Percentiles rank a stretch among this genome's conserved stretches.
phyloP scores from a whole-genome alignment of 495 filamentous ascomycete species.

The Penicillium antarcticum region DNA sequence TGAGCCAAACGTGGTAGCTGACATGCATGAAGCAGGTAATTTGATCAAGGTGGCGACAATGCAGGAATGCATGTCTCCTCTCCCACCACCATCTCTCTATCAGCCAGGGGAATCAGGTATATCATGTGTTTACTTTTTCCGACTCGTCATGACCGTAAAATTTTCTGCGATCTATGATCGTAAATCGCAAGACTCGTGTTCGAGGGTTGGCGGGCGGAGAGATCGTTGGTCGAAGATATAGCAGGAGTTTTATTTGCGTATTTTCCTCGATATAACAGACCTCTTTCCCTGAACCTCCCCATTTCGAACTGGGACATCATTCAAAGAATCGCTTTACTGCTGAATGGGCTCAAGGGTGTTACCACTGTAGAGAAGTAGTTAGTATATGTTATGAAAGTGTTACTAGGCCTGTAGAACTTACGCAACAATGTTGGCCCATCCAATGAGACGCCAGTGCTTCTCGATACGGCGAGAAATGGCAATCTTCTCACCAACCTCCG shows the following conservation, averaged over 20 bases:
- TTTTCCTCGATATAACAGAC: slow-evolving; percentile 5
- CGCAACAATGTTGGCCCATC: slow-evolving; percentile 90
- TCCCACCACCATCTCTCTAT: slow-evolving; percentile 19
- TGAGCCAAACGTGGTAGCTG: background rate
- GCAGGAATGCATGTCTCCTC: slow-evolving; percentile 9
- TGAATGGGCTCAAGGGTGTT: slow-evolving; percentile 52
- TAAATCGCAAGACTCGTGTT: slow-evolving; percentile 18
- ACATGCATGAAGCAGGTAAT: slow-evolving; percentile 8
- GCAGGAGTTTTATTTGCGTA: background rate
- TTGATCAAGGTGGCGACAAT: slow-evolving; percentile 13
- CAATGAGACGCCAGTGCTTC: slow-evolving; percentile 98
- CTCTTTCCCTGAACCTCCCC: slow-evolving; percentile 4
- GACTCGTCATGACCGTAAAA: slow-evolving; percentile 36
- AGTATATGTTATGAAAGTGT: slow-evolving; percentile 7
- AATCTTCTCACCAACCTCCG: slow-evolving; percentile 94
- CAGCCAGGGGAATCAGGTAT: slow-evolving; percentile 31
- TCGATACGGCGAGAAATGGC: slow-evolving; percentile 94
- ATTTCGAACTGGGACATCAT: slow-evolving; percentile 17
- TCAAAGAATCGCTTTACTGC: slow-evolving; percentile 33
- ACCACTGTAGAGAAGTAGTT: slow-evolving; percentile 34
- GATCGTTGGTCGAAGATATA: slow-evolving; percentile 2
- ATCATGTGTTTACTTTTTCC: slow-evolving; percentile 28
- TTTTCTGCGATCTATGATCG: slow-evolving; percentile 20
- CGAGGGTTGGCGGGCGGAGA: slow-evolving; percentile 8
- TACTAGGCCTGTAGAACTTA: slow-evolving; percentile 36